Percentiles rank a stretch among this genome's conserved stretches.
Evolutionary conservation across 139 green algal genomes (phyloP).

Genomic region (Coccomyxa sp.): DNA sequence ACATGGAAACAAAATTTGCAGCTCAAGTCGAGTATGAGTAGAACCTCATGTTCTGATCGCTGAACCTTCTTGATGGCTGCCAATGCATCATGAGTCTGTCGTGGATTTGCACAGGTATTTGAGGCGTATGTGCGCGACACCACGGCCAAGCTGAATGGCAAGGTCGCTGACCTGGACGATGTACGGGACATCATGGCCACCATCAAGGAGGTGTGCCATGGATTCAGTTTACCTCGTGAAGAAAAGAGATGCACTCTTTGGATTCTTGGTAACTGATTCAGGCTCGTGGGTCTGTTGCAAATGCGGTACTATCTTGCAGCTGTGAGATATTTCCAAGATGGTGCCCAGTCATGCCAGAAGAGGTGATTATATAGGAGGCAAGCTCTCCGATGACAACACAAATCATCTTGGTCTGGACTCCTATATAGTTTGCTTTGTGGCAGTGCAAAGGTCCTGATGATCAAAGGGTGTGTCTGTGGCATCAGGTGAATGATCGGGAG

Average conservation of each 20-base stretch:
- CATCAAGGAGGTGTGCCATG: slow-evolving; percentile 66
- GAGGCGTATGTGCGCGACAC: slow-evolving; percentile 84
- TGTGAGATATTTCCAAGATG: background rate
- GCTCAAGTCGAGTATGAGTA: no score
- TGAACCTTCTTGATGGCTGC: background rate
- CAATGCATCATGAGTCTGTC: background rate
- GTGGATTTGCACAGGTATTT: slow-evolving; percentile 39
- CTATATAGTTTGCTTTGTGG: no score
- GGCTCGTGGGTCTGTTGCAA: no score
- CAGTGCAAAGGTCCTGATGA: no score
- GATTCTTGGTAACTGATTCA: background rate
- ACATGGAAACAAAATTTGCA: no score
- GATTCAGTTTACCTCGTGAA: background rate
- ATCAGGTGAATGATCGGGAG: slow-evolving; percentile 77
- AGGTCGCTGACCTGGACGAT: slow-evolving; percentile 47
- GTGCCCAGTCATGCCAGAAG: background rate
- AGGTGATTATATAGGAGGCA: no score
- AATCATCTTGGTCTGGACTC: no score
- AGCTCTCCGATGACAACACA: no score
- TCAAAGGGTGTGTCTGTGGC: no score
- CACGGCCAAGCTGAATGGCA: slow-evolving; percentile 74
- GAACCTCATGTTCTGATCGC: slow-evolving; percentile 22
- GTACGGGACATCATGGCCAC: slow-evolving; percentile 77
- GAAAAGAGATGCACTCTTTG: background rate
- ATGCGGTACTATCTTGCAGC: background rate